phyloP scores from a whole-genome alignment of 2,329 filamentous ascomycete species.

The Sordariomycetes sp. region DNA sequence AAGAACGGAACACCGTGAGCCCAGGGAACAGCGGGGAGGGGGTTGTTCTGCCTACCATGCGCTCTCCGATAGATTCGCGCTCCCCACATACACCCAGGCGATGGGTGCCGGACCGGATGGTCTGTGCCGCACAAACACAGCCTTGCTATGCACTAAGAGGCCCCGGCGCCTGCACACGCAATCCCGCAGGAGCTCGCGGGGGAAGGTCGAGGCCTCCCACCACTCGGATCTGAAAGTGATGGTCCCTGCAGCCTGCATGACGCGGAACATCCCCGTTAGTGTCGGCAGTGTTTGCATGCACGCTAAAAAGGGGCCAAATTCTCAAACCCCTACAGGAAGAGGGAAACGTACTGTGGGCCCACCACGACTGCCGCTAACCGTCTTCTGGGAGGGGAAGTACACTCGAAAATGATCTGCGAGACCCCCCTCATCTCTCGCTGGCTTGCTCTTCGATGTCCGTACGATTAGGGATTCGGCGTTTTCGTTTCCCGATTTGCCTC shows the following conservation, averaged over 20 bases:
- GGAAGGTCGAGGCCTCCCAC: slow-evolving; percentile 63
- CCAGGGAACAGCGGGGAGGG: background rate
- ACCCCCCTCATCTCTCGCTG: slow-evolving; percentile 1
- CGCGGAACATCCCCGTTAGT: slow-evolving; percentile 6
- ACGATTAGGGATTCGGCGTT: slow-evolving; percentile 25
- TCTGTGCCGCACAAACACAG: slow-evolving; percentile 38
- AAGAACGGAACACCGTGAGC: background rate
- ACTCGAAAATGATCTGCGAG: slow-evolving; percentile 50
- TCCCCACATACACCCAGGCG: slow-evolving; percentile 80
- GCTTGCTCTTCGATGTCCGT: slow-evolving; percentile 13
- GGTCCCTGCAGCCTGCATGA: slow-evolving; percentile 62
- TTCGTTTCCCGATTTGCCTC: slow-evolving; percentile 31
- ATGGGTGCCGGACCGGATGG: slow-evolving; percentile 11
- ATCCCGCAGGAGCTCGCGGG: slow-evolving; percentile 60
- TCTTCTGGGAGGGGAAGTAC: slow-evolving; percentile 70
- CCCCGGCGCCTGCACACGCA: slow-evolving; percentile 60
- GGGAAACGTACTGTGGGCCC: slow-evolving; percentile 40
- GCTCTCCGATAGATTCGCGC: slow-evolving; percentile 84
- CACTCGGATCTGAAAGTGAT: slow-evolving; percentile 68
- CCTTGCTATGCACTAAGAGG: slow-evolving; percentile 82
- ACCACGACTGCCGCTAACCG: slow-evolving; percentile 54
- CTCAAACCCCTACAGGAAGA: background rate
- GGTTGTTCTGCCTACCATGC: slow-evolving; percentile 59
- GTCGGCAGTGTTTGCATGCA: background rate
- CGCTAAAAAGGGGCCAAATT: background rate